Percentiles rank a stretch among this genome's conserved stretches.
phyloP scores from a whole-genome alignment of 208 protist genomes.

The Trypanosoma mega region DNA sequence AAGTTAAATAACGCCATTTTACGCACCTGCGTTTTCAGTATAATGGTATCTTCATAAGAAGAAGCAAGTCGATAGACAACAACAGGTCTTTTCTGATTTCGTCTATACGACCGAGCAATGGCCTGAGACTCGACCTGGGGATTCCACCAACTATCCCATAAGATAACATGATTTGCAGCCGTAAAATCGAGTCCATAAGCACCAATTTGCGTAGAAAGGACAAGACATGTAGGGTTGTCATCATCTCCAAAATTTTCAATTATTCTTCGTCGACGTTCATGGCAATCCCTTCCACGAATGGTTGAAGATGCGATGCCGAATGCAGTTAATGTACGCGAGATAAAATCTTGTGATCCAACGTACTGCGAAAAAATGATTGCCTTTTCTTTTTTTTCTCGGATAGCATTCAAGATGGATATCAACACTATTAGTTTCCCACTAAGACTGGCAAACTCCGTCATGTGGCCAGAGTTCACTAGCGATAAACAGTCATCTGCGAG shows the following conservation, averaged over 20 bases:
- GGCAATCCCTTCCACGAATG: constrained; percentile 68
- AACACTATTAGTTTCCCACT: constrained; percentile 82
- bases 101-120: constrained; percentile 95
- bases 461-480: constrained; percentile 37
- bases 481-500: constrained; percentile 42
- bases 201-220: constrained; percentile 97
- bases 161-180: constrained; percentile 97
- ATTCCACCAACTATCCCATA: constrained; percentile 99
- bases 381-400: constrained; percentile 57
- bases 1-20: constrained; percentile 81
- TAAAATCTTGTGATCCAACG: constrained; percentile 76
- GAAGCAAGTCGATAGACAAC: constrained; percentile 96
- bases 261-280: constrained; percentile 46
- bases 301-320: constrained; percentile 51
- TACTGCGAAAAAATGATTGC: constrained; percentile 90
- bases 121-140: constrained; percentile 98
- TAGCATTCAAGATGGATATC: constrained; percentile 52
- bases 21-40: constrained; percentile 64
- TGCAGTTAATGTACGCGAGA: constrained; percentile 59
- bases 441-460: constrained; percentile 51
- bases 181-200: constrained; percentile 98
- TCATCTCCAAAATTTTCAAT: constrained; percentile 67
- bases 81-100: constrained; percentile 96
- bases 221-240: constrained; percentile 56
- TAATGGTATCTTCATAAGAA: constrained; percentile 41